Percentiles rank a stretch among this genome's conserved stretches.
Conservation (phyloP, 2,329 filamentous ascomycete genomes). For the Rachicladosporium sp. region DNA sequence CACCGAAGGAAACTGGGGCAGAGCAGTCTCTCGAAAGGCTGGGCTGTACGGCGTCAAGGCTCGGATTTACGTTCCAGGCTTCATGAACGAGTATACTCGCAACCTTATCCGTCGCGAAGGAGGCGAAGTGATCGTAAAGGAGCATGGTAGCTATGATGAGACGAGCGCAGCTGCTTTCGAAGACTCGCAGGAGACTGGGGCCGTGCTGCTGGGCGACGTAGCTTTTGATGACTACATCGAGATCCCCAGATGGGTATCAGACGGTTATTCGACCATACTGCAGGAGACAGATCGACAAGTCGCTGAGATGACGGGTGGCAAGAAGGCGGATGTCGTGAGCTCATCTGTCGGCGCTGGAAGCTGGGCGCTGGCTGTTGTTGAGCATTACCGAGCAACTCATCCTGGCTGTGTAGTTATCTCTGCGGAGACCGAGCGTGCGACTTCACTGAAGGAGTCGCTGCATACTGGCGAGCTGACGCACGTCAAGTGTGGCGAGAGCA, state of each 20-base stretch:
- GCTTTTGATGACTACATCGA: slow-evolving; percentile 52
- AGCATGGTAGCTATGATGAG: slow-evolving; percentile 49
- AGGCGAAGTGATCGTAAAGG: slow-evolving; percentile 40
- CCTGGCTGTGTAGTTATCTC: slow-evolving; percentile 35
- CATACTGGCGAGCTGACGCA: slow-evolving; percentile 33
- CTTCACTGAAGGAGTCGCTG: slow-evolving; percentile 43
- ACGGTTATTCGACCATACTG: slow-evolving; percentile 63
- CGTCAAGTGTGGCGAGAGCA: slow-evolving; percentile 46
- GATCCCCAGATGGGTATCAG: slow-evolving; percentile 35
- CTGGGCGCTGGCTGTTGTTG: slow-evolving; percentile 53
- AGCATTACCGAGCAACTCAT: slow-evolving; percentile 44
- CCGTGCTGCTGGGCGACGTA: slow-evolving; percentile 54
- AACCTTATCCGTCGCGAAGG: slow-evolving; percentile 48
- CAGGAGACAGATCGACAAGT: slow-evolving; percentile 52
- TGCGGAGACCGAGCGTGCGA: slow-evolving; percentile 56
- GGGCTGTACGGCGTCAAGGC: slow-evolving; percentile 41
- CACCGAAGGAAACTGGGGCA: slow-evolving; percentile 63
- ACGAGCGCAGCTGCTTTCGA: slow-evolving; percentile 41
- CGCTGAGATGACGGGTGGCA: slow-evolving; percentile 16
- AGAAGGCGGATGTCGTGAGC: slow-evolving; percentile 39
- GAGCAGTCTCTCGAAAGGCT: slow-evolving; percentile 58
- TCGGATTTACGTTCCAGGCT: slow-evolving; percentile 48
- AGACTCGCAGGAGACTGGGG: slow-evolving; percentile 26
- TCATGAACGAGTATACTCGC: slow-evolving; percentile 43
- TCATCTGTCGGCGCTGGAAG: slow-evolving; percentile 60